phyloP scores from a whole-genome alignment of 2,329 filamentous ascomycete species.

The Aureobasidium sp. region DNA sequence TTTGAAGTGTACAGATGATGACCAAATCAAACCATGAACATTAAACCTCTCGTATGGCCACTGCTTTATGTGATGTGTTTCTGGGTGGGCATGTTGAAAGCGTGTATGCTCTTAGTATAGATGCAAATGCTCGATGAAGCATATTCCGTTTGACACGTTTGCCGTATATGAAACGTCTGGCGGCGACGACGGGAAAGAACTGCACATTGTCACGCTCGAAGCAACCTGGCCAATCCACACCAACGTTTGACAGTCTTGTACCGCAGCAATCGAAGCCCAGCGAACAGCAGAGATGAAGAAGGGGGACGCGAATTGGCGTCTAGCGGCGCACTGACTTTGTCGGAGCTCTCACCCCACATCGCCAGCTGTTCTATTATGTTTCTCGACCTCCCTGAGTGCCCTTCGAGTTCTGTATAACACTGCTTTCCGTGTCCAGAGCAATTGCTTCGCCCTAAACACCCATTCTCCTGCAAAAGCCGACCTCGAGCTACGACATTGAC shows the following conservation, averaged over 20 bases:
- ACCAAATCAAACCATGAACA: background rate
- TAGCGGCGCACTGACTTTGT: constrained; percentile 13
- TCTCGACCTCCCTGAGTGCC: constrained; percentile 4
- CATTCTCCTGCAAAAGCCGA: background rate
- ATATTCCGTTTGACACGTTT: background rate
- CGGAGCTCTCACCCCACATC: constrained; percentile 12
- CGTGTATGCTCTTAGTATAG: background rate
- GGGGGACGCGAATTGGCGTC: background rate
- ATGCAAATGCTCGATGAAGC: background rate
- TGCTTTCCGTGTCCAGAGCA: background rate
- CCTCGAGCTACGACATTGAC: background rate
- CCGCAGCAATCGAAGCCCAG: background rate
- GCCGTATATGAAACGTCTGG: background rate
- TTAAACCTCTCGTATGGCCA: background rate
- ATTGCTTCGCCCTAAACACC: background rate
- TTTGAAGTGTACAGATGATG: constrained; percentile 5
- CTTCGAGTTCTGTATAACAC: background rate
- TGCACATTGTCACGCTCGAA: background rate
- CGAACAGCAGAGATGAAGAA: background rate
- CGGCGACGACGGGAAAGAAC: background rate
- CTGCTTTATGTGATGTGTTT: background rate
- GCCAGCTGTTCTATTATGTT: constrained; percentile 8
- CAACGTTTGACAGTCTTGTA: background rate
- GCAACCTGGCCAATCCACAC: background rate
- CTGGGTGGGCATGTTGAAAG: background rate